Conservation (phyloP, 2,329 filamentous ascomycete genomes). For the Paraphaeosphaeria minitans region DNA sequence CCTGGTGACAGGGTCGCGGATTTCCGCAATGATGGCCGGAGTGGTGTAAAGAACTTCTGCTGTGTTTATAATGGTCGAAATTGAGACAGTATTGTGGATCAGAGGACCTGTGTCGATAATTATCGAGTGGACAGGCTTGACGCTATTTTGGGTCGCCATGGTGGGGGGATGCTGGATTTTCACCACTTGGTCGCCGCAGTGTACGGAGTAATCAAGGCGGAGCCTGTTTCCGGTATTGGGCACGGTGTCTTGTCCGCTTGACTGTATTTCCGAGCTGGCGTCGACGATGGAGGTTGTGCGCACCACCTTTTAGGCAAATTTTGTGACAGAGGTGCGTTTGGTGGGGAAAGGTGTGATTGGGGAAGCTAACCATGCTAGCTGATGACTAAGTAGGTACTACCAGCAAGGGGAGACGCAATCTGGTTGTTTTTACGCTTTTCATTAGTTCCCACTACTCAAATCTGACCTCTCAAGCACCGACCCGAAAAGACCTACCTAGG, state of each 20-base stretch:
- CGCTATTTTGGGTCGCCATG: constrained; percentile 32
- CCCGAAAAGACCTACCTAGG: too few species aligned
- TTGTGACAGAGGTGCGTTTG: constrained; percentile 5
- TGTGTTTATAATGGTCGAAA: constrained; percentile 79
- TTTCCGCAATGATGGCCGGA: constrained; percentile 84
- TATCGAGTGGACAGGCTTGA: constrained; percentile 79
- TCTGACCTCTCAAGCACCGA: constrained; percentile 8
- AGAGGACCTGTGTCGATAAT: constrained; percentile 91
- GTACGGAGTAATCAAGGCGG: not conserved
- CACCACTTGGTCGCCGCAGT: not conserved
- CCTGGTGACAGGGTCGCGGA: constrained; percentile 81
- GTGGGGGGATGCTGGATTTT: not conserved
- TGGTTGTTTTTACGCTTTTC: constrained; percentile 11
- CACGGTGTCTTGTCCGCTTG: not conserved
- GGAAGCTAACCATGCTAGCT: not conserved
- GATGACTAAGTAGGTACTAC: constrained; percentile 13
- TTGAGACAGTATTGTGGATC: constrained; percentile 87
- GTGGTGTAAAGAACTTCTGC: constrained; percentile 71
- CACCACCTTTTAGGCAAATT: constrained; percentile 20
- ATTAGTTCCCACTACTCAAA: constrained; percentile 20
- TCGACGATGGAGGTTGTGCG: constrained; percentile 16
- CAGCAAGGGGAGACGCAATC: constrained; percentile 1
- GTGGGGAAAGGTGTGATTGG: not conserved
- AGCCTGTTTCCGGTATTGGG: not conserved
- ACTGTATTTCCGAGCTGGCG: constrained; percentile 10